A percentile compares a stretch with the other conserved stretches of the same genome.
Evolutionary conservation across 2,329 filamentous ascomycete genomes (phyloP).

Genomic region (Raffaelea ambrosiae): DNA sequence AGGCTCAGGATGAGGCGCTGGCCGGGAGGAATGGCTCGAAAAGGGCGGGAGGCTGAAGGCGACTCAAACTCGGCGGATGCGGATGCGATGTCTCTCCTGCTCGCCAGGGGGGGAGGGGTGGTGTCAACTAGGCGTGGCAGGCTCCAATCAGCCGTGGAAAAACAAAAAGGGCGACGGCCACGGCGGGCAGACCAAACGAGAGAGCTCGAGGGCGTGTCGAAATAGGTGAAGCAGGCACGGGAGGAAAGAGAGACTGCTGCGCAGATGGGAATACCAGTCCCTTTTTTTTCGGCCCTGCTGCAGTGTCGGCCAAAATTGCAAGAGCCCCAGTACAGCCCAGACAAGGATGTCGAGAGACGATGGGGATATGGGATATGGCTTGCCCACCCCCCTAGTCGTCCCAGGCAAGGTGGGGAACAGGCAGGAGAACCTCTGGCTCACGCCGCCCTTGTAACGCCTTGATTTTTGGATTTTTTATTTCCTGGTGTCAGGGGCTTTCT

Average conservation of each 20-base stretch:
- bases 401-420: not conserved
- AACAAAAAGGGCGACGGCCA: not conserved
- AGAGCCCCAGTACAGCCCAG: no score
- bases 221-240: no score
- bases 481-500: not conserved
- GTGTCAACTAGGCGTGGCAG: not conserved
- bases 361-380: not conserved
- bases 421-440: not conserved
- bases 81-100: no score
- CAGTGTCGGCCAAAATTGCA: not conserved
- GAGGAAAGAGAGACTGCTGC: no score
- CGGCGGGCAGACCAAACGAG: not conserved
- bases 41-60: no score
- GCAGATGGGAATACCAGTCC: not conserved
- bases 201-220: no score
- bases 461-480: no score
- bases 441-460: not conserved
- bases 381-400: not conserved
- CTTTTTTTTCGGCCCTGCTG: not conserved
- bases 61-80: not conserved
- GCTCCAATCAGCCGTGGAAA: slow-evolving; percentile 4
- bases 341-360: no score
- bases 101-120: not conserved
- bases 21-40: no score
- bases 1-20: no score